Base-by-base conservation (phyloP, 495 filamentous ascomycete genomes). In the Xylaria longipes region DNA sequence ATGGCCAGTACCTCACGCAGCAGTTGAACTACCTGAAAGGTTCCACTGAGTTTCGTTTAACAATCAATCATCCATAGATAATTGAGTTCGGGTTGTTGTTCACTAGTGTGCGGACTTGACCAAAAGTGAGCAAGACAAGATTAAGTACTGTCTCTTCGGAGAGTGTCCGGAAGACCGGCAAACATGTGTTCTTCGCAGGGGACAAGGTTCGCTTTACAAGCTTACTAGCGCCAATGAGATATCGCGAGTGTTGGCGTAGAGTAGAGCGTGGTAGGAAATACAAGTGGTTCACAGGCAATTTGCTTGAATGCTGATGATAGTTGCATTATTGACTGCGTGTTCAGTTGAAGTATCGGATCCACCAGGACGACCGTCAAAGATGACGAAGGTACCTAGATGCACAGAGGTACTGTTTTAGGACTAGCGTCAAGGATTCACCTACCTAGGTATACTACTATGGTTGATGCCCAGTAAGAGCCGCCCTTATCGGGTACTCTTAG, bases 1-100 rank as follows among this genome's bases (percentile, higher is more conserved):
- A 84, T 85, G 50, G 33, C 71, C 39, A 7, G 15, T 3, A 45
- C 5, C 20, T 43, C 56, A 57, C 27, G 25, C 39, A 45, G 15
- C 31, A 56, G 62, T 60, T 29, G 22, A 45, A 46, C 8, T 45
- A 35, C 52, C 39, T 2, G 6, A 25, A 33, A 27, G 41, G 41
- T 22, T 64, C 58, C 22, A 65, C 37, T 58, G 31, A 29, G 15
- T 2, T 39, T 29, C 41, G 25, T 29, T 46, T 14, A 31, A 20
- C 15, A 15, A 45, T 68, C 54, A 68, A 52, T 7, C 17, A 43
- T 62, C 70, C 56, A 68, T 58, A 35, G 39, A 48, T 35, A 56
- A 29, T 33, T 17, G 33, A 39, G 45, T 50, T 17, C 25, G 1
- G 41, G 1, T 17, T 61, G 1, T 17, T 61, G 4, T 9, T 48